Conservation (phyloP, 208 protist genomes). For the Crithidia thermophila region DNA sequence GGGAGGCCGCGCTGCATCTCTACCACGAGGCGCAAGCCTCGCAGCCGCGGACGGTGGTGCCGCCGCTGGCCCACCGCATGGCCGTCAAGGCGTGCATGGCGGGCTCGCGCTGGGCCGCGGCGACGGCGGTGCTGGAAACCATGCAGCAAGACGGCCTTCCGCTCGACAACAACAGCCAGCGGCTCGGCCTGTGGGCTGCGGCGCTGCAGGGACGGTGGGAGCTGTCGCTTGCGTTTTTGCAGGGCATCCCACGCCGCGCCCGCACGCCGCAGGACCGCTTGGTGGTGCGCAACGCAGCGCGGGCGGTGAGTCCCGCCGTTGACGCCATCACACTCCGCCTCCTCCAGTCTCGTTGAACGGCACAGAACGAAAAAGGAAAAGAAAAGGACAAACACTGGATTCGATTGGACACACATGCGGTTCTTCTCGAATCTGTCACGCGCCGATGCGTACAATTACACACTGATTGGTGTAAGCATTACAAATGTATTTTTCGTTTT, state of each 20-base stretch:
- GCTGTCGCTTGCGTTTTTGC: conserved; percentile 59
- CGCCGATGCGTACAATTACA: neutral
- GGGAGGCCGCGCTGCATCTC: conserved; percentile 48
- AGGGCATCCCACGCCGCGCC: conserved; percentile 41
- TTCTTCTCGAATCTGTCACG: neutral
- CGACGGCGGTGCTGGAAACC: conserved; percentile 47
- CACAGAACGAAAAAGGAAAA: conserved; percentile 1
- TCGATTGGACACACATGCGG: neutral
- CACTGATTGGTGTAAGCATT: neutral
- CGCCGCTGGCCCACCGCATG: conserved; percentile 76
- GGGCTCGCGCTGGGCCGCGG: conserved; percentile 51
- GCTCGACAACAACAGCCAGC: conserved; percentile 77
- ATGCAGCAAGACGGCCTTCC: conserved; percentile 73
- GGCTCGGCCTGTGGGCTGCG: conserved; percentile 70
- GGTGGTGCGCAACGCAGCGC: conserved; percentile 60
- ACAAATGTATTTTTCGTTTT: neutral
- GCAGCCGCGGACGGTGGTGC: conserved; percentile 71
- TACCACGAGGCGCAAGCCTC: conserved; percentile 44
- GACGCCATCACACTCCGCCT: conserved; percentile 62
- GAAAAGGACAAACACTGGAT: neutral
- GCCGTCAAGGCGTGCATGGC: conserved; percentile 64
- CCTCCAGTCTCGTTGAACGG: conserved; percentile 46
- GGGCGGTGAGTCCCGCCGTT: conserved; percentile 47
- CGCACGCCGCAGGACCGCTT: conserved; percentile 74
- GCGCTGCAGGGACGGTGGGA: conserved; percentile 73